Base-by-base conservation (phyloP, 306 rosid species). In the Lathyrus tuberosus region DNA sequence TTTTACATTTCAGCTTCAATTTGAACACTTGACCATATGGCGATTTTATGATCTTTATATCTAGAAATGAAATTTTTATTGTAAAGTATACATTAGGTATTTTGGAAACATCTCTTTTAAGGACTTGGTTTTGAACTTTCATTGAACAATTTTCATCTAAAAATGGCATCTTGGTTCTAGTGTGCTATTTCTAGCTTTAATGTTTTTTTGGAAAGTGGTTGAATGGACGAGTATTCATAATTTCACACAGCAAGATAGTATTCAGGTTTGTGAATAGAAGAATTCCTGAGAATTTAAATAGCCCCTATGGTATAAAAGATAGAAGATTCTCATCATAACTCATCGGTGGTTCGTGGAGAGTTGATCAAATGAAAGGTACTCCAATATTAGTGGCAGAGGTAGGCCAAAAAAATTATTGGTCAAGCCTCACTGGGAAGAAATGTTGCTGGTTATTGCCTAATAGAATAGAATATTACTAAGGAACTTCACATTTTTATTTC, bases 401-500 rank as follows among this genome's bases (percentile, higher is more conserved):
- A 33, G 38, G 38, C 6, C 9, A 6, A 6, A 33, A 33, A 6
- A 33, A 0, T 33, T 33, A 33, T 5, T 33, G 8, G 38, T 33
- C 38, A 33, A 33, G 9, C 42, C 51, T 10, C 54, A 2, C 35
- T 18, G 8, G 48, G 28, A 77, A 71, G n/a, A 7, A 43, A 77
- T 3, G 24, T 8, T 24, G 30, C 17, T 58, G 9, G 41, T 61
- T 31, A 9, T 10, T 35, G 1, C 8, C n/a, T 71, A 16, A 35
- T 24, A 30, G 35, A 43, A 10, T 26, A 24, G 26, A 22, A 22
- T 13, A 22, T 3, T 11, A 56, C 30, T 3, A 35, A 38, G 22
- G 9, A 44, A 65, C 56, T 56, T 10, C 5, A 42, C 40, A 30
- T 31, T 42, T 49, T 59, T 67, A 18, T 66, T 66, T 53, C 26